Conservation (phyloP, 495 filamentous ascomycete genomes). For the Trichocladium antarcticum region DNA sequence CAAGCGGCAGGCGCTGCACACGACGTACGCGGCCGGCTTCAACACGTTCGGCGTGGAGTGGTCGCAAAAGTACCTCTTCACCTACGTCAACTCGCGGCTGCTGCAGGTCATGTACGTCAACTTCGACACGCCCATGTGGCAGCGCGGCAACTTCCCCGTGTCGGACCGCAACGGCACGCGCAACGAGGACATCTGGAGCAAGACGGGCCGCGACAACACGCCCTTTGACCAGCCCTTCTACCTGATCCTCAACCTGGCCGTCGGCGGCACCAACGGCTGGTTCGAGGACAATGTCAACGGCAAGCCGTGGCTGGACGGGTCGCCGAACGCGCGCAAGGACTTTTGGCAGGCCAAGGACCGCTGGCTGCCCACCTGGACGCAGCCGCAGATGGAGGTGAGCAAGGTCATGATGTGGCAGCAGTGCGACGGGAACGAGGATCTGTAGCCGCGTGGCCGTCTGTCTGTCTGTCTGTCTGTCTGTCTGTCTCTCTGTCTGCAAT, state of each 20-base stretch:
- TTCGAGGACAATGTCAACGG: conserved; percentile 57
- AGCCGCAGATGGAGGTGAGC: conserved; percentile 56
- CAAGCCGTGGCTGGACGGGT: conserved; percentile 72
- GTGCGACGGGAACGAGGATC: conserved; percentile 45
- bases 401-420: conserved; percentile 77
- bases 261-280: conserved; percentile 78
- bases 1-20: conserved; percentile 65
- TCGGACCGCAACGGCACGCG: conserved; percentile 58
- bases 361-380: conserved; percentile 69
- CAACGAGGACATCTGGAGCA: conserved; percentile 54
- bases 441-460: not conserved
- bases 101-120: conserved; percentile 70
- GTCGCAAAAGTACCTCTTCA: conserved; percentile 80
- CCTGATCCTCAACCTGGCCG: conserved; percentile 69
- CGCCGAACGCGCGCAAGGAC: conserved; percentile 52
- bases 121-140: conserved; percentile 62
- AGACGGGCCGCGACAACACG: conserved; percentile 49
- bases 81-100: conserved; percentile 69
- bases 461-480: not conserved
- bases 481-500: not conserved
- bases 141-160: conserved; percentile 61
- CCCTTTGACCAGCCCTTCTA: conserved; percentile 79
- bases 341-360: conserved; percentile 57
- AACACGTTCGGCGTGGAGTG: conserved; percentile 77
- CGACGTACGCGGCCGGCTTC: conserved; percentile 53